Evolutionary conservation across 2,329 filamentous ascomycete genomes (phyloP).

Genomic region (Hymenoscyphus occultus): DNA sequence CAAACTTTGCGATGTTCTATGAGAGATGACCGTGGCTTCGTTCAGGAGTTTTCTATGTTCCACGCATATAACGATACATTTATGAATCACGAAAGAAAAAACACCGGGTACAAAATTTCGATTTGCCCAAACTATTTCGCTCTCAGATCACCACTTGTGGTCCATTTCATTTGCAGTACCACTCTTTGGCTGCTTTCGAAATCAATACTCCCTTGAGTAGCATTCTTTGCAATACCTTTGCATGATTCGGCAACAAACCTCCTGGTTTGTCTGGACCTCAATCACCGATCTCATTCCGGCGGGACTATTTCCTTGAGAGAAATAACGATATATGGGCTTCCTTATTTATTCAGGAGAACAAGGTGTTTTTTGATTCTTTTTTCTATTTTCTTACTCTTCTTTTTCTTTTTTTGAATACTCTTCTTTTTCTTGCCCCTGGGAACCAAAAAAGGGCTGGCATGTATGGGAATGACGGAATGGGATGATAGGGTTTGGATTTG

Average conservation of each 20-base stretch:
- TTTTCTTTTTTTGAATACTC: not conserved
- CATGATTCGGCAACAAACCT: not conserved
- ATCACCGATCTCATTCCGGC: not conserved
- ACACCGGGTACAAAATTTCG: not conserved
- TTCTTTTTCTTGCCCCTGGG: not conserved
- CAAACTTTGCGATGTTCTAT: conserved; percentile 6
- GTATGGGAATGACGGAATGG: not conserved
- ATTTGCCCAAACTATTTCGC: not conserved
- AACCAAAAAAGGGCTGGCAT: not conserved
- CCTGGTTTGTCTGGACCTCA: not conserved
- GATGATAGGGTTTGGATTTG: not conserved
- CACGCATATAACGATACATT: conserved; percentile 8
- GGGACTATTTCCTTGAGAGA: not conserved
- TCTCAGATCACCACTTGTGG: not conserved
- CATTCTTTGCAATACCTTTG: not conserved
- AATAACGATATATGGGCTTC: conserved; percentile 3
- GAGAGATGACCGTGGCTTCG: conserved; percentile 1
- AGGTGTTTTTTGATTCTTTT: not conserved
- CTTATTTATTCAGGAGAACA: not conserved
- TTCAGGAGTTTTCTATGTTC: not conserved
- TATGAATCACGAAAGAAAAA: conserved; percentile 6
- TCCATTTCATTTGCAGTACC: not conserved
- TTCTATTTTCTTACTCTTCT: not conserved
- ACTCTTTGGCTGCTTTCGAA: not conserved
- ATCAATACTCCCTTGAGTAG: not conserved